phyloP scores from a whole-genome alignment of 1,139 yeast genomes.

The Sugiyamaella castrensis region DNA sequence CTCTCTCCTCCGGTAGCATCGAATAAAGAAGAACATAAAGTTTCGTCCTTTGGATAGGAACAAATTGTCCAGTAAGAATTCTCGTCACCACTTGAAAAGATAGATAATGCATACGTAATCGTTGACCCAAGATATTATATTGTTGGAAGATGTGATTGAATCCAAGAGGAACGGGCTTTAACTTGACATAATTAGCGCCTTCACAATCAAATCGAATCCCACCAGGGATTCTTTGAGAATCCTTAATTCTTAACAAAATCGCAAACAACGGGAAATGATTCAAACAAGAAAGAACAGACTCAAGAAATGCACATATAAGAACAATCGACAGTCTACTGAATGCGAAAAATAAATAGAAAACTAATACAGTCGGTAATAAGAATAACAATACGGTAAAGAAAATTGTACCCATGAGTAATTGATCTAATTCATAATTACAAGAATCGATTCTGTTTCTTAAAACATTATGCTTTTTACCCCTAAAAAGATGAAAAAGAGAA shows the following conservation, averaged over 20 bases:
- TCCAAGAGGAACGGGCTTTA: slow-evolving; percentile 48
- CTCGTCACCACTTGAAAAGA: slow-evolving; percentile 42
- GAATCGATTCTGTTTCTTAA: slow-evolving; percentile 83
- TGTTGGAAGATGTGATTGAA: slow-evolving; percentile 48
- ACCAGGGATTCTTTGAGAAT: slow-evolving; percentile 85
- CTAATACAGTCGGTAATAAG: slow-evolving; percentile 80
- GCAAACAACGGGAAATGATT: slow-evolving; percentile 89
- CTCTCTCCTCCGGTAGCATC: slow-evolving; percentile 45
- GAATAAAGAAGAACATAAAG: slow-evolving; percentile 50
- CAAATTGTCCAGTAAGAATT: slow-evolving; percentile 46
- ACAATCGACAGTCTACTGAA: slow-evolving; percentile 54
- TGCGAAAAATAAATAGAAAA: slow-evolving; percentile 78
- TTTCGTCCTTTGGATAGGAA: slow-evolving; percentile 46
- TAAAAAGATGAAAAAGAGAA: slow-evolving; percentile 78
- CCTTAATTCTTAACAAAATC: slow-evolving; percentile 71
- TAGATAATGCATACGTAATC: slow-evolving; percentile 44
- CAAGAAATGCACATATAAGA: slow-evolving; percentile 51
- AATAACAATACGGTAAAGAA: slow-evolving; percentile 76
- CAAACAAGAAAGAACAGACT: slow-evolving; percentile 59
- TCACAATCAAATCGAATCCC: slow-evolving; percentile 54
- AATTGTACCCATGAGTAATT: slow-evolving; percentile 81
- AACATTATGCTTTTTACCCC: slow-evolving; percentile 86
- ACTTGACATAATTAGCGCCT: slow-evolving; percentile 25
- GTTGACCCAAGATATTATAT: slow-evolving; percentile 42
- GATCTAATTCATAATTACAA: slow-evolving; percentile 80